These are phyloP conservation scores for Leccinum ponderosum DNA, from an alignment of 1,284 basidiomycete genomes.

Conservation along the genomic window DNA sequence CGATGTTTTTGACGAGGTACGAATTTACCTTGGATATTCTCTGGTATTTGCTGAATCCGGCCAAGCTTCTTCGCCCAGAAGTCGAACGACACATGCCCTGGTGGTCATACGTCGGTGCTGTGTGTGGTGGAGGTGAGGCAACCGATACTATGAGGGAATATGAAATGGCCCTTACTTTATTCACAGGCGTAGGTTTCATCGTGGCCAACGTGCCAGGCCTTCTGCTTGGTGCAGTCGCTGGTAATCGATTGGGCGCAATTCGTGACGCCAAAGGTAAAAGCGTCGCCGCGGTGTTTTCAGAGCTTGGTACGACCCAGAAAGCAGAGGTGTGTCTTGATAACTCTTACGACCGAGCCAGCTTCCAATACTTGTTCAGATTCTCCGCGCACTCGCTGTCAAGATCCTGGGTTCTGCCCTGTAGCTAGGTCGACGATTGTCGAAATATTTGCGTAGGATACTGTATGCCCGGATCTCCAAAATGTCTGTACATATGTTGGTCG, in stretches of 20 bases:
- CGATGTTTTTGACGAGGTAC: conserved; percentile 88
- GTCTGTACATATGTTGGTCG: not conserved
- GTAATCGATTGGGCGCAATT: conserved; percentile 84
- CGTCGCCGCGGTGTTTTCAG: conserved; percentile 87
- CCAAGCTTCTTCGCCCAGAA: conserved; percentile 73
- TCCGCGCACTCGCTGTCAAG: conserved; percentile 86
- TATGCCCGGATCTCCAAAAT: not conserved
- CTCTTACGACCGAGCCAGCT: not conserved
- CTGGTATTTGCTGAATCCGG: conserved; percentile 11
- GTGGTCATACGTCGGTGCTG: conserved; percentile 80
- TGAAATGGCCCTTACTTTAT: conserved; percentile 9
- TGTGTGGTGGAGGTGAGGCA: conserved; percentile 45
- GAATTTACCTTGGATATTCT: conserved; percentile 8
- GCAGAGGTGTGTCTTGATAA: conserved; percentile 63
- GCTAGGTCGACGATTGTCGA: not conserved
- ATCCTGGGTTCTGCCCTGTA: conserved; percentile 73
- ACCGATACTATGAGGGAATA: not conserved
- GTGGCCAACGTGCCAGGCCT: conserved; percentile 85
- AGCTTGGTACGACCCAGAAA: conserved; percentile 78
- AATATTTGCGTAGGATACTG: conserved; percentile 9
- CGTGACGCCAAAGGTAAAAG: conserved; percentile 92
- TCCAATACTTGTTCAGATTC: conserved; percentile 56
- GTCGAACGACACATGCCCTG: conserved; percentile 66
- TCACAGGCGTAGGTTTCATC: conserved; percentile 79
- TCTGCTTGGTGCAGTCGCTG: conserved; percentile 78